Evolutionary conservation across 176 grass and related monocot species (phyloP).

Genomic region (Carex parvula): DNA sequence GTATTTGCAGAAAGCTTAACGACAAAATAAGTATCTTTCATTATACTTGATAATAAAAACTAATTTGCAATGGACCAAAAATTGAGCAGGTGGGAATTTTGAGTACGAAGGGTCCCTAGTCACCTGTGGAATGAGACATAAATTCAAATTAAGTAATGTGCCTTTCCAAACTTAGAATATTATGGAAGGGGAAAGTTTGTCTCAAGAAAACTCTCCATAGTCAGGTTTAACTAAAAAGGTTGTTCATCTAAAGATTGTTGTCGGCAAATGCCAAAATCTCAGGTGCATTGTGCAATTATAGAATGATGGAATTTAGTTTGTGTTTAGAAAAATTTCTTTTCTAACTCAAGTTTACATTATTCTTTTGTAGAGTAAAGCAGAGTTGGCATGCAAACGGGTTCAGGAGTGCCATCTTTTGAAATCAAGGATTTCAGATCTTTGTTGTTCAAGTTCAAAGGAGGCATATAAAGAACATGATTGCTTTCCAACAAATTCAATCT

Average conservation of each 20-base stretch:
- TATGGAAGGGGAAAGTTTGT: neutral
- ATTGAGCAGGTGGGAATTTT: neutral
- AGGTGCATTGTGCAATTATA: neutral
- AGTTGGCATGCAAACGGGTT: conserved; percentile 36
- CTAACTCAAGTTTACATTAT: conserved; percentile 11
- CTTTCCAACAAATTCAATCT: neutral
- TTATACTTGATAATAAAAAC: neutral
- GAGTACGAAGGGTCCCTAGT: neutral
- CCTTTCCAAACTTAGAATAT: neutral
- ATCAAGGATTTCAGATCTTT: conserved; percentile 54
- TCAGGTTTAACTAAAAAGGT: neutral
- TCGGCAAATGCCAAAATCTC: neutral
- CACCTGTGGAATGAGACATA: neutral
- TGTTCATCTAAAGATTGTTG: neutral
- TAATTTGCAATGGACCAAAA: neutral
- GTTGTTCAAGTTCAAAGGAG: conserved; percentile 19
- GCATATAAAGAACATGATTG: conserved; percentile 28
- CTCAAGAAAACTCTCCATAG: neutral
- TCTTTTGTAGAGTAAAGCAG: conserved; percentile 52
- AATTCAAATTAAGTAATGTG: neutral
- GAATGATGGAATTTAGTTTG: neutral
- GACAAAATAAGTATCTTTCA: neutral
- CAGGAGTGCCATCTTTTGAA: conserved; percentile 59
- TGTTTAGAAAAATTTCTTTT: neutral
- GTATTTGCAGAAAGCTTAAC: neutral